Base-by-base conservation (phyloP, 2,329 filamentous ascomycete species). In the Diaporthe nobilis region DNA sequence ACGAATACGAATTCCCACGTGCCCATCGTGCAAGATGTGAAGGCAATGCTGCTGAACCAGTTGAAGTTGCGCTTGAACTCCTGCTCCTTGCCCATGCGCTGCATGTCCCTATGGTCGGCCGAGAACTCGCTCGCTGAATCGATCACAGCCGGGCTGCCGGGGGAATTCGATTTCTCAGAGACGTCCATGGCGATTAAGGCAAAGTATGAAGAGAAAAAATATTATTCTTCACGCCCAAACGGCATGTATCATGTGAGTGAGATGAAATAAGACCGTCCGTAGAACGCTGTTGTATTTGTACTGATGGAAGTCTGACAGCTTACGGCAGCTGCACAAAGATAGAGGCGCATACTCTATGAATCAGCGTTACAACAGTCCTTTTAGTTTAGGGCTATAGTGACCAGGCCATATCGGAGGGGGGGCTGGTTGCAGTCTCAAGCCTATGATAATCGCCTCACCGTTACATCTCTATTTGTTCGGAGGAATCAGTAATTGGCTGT, bases 1-100 rank as follows among this genome's bases (percentile, higher is more conserved):
- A 68, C 25, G 15, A 68, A 68, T 8, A 68, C 65, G 10, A 68
- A 68, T 15, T 68, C 65, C 65, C 65, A 68, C 22, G 65, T 68
- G 15, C 65, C 65, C 65, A 68, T 68, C 22, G 65, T 68, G 10
- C 65, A 68, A 0, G 65, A 68, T 0, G 65, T 68, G 22, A 68
- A 68, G 31, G 65, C 65, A 22, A 68, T 6, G 47, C 65, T 68
- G 65, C 65, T 68, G 47, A 68, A 68, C 65, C 65, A 68, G 31
- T 53, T 68, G 47, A 68, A 68, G 31, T 68, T 68, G 22, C 65
- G 47, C 65, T 68, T 68, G 47, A 68, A 68, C n/a, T 68, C 65
- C 15, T 68, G 65, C 47, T 68, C 28, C 47, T 68, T 68, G 47
- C 65, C 65, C 65, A 68, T 68, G 47, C 65, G 65, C 47, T 68